Conservation (phyloP, 2,329 filamentous ascomycete genomes). For the Hypoxylon sp. region DNA sequence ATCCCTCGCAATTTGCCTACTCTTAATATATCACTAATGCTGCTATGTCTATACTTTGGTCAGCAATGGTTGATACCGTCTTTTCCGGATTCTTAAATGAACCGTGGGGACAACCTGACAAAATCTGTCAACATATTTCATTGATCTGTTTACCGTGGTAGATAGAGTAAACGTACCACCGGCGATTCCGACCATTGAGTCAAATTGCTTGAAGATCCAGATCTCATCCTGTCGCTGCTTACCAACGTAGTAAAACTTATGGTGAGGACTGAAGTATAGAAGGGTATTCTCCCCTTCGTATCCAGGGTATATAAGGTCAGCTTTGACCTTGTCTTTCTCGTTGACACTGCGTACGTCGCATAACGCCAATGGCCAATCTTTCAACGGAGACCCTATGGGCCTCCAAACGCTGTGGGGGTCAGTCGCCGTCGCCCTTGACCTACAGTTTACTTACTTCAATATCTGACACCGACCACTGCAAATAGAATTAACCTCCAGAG, state of each 20-base stretch:
- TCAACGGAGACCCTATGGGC: neutral
- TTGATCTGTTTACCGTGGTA: neutral
- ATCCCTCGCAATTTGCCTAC: neutral
- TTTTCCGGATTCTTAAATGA: neutral
- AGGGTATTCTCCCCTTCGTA: neutral
- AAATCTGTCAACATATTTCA: neutral
- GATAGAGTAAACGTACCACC: slow-evolving; percentile 2
- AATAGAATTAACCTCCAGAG: neutral
- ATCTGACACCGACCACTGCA: neutral
- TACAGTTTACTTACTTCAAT: neutral
- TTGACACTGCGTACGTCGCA: neutral
- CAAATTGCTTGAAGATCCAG: neutral
- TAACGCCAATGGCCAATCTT: neutral
- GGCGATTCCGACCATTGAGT: neutral
- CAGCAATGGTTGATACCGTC: neutral
- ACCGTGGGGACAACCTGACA: neutral
- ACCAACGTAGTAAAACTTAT: neutral
- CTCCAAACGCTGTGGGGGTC: neutral
- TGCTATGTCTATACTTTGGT: neutral
- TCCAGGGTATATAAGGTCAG: neutral
- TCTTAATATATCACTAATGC: neutral
- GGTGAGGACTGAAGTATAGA: neutral
- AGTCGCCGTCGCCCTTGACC: neutral
- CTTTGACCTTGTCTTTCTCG: neutral
- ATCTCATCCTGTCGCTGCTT: neutral